Evolutionary conservation across 108 stramenopile genomes (phyloP), one percentile per base, ranked within the genome.

Genomic region (Epithemia pelagica): DNA sequence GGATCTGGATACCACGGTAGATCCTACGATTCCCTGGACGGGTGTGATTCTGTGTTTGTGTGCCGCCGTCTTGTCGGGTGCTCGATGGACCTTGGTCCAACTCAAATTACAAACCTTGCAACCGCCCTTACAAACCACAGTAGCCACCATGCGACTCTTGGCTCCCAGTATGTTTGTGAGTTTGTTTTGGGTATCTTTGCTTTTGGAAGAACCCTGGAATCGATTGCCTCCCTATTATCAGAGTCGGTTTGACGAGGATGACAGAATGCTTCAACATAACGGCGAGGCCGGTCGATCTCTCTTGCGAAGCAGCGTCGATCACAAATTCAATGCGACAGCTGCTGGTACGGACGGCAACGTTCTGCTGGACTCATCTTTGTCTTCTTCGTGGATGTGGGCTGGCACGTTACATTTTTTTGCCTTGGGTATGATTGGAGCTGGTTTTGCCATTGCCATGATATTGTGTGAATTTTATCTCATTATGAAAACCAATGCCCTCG

Each of bases 381-480:
- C 21, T 23, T 59, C 37, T 51, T 5, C 5, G 10, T 5, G 10
- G 5, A 10, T 46, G 37, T 10, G 5, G 37, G 46, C 2, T 2
- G 29, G 15, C 22, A 23, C 32, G 33, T 7, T 30, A 0, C 20
- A 31, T 0, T 78, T 85, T n/a, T 53, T 90, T 22, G 66, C 70
- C 0, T 60, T 87, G 57, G 92, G 88, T 23, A 37, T 85, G 23
- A 30, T 74, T 18, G 92, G 92, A n/a, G 92, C 86, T 15, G 24
- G 70, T 28, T 75, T 94, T 59, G 92, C 92, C 2, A 82, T 94
- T 65, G 64, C 30, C 24, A 94, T 94, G 92, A 79, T 94, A 54
- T 69, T 94, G 27, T 94, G 92, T 63, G 94, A 95, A 78, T 92
- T 95, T 61, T 82, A 80, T 70, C 74, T 95, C 37, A 95, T 95